Evolutionary conservation across 768 basidiomycete genomes (phyloP).

Genomic region (Hypsizygus marmoreus): DNA sequence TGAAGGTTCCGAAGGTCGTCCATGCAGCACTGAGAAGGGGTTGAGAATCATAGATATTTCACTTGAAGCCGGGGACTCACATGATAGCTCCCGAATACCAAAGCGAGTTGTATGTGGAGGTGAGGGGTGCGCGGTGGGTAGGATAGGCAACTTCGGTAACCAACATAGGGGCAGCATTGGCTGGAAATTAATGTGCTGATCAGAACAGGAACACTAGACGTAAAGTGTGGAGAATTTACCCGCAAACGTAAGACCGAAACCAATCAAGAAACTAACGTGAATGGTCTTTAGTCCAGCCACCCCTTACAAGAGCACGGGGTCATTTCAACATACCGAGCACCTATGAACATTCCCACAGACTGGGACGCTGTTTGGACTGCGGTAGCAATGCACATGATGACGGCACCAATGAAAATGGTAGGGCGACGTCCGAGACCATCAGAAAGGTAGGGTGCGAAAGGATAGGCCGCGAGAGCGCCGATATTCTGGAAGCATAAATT

Average conservation of each 20-base stretch:
- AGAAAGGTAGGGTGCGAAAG: conserved; percentile 70
- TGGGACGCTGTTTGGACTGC: conserved; percentile 72
- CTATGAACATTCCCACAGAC: conserved; percentile 78
- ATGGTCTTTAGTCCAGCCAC: too few relatives aligned
- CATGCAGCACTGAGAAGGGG: conserved; percentile 62
- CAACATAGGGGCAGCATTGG: conserved; percentile 79
- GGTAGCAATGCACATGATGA: conserved; percentile 70
- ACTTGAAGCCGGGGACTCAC: conserved; percentile 36
- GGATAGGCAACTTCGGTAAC: conserved; percentile 89
- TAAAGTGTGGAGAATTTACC: conserved; percentile 31
- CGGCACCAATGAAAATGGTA: conserved; percentile 67
- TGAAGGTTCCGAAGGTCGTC: conserved; percentile 82
- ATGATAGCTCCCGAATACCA: conserved; percentile 86
- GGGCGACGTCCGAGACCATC: conserved; percentile 71
- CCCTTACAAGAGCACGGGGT: too few relatives aligned
- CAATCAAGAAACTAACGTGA: conserved; percentile 58
- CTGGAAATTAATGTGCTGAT: conserved; percentile 29
- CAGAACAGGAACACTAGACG: conserved; percentile 12
- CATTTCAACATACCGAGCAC: conserved; percentile 65
- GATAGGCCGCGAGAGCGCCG: conserved; percentile 66
- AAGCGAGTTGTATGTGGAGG: conserved; percentile 79
- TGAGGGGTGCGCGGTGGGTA: conserved; percentile 76
- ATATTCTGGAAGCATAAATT: conserved; percentile 51
- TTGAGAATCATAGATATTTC: background rate
- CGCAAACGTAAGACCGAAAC: conserved; percentile 76